Evolutionary conservation across 306 rosid species (phyloP).

Genomic region (Casuarina cunninghamiana): DNA sequence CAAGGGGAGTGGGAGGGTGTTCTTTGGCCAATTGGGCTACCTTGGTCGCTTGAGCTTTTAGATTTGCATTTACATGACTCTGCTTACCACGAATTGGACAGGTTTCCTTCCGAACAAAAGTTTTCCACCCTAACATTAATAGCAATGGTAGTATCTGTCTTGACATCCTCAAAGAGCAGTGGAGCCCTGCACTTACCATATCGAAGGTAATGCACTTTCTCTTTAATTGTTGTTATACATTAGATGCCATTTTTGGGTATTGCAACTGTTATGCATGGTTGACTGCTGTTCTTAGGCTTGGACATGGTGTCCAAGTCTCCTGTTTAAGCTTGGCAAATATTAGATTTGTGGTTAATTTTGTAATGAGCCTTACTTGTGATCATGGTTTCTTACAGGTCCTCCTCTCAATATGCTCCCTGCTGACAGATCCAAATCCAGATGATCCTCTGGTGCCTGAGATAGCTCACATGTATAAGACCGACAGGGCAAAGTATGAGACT

Average conservation of each 20-base stretch:
- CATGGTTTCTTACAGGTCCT: conserved; percentile 48
- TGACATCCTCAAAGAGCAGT: conserved; percentile 58
- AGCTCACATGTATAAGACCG: conserved; percentile 61
- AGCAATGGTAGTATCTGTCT: conserved; percentile 63
- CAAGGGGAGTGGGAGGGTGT: not conserved
- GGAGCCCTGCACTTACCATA: conserved; percentile 63
- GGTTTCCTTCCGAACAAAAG: conserved; percentile 60
- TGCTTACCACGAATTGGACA: conserved; percentile 9
- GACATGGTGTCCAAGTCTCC: not conserved
- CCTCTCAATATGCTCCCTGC: conserved; percentile 62
- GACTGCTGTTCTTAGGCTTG: not conserved
- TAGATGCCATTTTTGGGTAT: not conserved
- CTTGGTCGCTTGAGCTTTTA: no score
- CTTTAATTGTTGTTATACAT: not conserved
- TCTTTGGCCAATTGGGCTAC: not conserved
- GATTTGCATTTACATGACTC: not conserved
- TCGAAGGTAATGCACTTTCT: conserved; percentile 37
- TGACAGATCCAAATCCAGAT: conserved; percentile 69
- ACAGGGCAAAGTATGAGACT: conserved; percentile 51
- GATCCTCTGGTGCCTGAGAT: conserved; percentile 68
- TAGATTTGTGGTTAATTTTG: conserved; percentile 2
- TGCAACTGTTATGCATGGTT: not conserved
- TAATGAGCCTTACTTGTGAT: not conserved
- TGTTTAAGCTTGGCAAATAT: not conserved
- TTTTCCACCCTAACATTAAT: conserved; percentile 55